Evolutionary conservation across 1,284 basidiomycete species (phyloP).

Genomic region (Boletus smithii): DNA sequence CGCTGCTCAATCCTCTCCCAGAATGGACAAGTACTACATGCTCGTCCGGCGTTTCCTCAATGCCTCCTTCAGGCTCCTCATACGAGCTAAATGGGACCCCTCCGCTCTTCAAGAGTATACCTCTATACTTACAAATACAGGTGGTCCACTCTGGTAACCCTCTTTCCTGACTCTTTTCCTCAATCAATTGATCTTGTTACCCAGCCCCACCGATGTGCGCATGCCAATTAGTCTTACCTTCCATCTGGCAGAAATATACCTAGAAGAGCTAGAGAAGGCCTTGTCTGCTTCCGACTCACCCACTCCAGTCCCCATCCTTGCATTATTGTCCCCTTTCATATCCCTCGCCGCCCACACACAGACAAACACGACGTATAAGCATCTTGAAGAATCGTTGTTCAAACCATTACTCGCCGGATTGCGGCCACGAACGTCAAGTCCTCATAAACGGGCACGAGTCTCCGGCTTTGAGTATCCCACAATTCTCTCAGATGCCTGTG

Average conservation of each 20-base stretch:
- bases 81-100: conserved; percentile 67
- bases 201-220: conserved; percentile 67
- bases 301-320: conserved; percentile 53
- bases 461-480: conserved; percentile 35
- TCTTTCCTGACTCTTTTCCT: not conserved
- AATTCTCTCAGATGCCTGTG: conserved; percentile 50
- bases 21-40: conserved; percentile 97
- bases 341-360: conserved; percentile 63
- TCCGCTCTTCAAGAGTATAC: conserved; percentile 59
- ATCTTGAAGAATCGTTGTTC: conserved; percentile 63
- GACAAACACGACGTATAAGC: conserved; percentile 61
- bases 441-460: conserved; percentile 42
- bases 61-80: conserved; percentile 79
- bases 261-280: conserved; percentile 87
- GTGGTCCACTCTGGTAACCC: conserved; percentile 78
- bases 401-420: conserved; percentile 60
- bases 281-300: conserved; percentile 33
- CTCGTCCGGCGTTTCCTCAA: conserved; percentile 87
- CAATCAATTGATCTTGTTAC: conserved; percentile 4
- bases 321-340: conserved; percentile 67
- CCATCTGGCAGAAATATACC: conserved; percentile 87
- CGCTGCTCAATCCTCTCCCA: conserved; percentile 35
- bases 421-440: conserved; percentile 34
- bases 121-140: conserved; percentile 55
- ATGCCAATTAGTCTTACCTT: conserved; percentile 80